Evolutionary conservation across 2,329 filamentous ascomycete genomes (phyloP).

Genomic region (Eurotiales sp.): DNA sequence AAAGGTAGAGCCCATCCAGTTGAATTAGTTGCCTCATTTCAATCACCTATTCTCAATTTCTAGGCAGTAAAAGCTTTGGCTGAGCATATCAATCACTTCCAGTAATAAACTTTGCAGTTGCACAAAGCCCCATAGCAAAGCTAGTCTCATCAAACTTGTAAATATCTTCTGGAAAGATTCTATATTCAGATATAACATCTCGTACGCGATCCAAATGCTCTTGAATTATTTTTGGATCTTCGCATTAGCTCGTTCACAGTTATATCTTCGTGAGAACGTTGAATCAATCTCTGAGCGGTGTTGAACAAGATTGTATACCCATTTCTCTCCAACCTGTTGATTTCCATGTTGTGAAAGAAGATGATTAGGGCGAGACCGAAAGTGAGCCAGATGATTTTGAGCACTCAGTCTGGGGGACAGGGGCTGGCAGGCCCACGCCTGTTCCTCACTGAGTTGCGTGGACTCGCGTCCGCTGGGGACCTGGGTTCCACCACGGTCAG

Average conservation of each 20-base stretch:
- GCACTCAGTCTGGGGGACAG: too few relatives aligned
- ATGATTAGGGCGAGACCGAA: too few relatives aligned
- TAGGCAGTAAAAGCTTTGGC: slow-evolving; percentile 10
- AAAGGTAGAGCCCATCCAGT: too few relatives aligned
- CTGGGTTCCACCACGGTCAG: too few relatives aligned
- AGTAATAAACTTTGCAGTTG: too few relatives aligned
- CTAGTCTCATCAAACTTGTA: not conserved
- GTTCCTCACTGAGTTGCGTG: too few relatives aligned
- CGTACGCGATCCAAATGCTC: not conserved
- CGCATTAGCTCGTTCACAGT: not conserved
- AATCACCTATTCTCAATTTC: slow-evolving; percentile 17
- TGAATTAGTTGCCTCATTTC: slow-evolving; percentile 14
- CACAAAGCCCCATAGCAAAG: not conserved
- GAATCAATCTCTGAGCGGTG: not conserved
- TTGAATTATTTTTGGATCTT: not conserved
- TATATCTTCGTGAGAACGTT: not conserved
- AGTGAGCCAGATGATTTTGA: too few relatives aligned
- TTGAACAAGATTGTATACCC: not conserved
- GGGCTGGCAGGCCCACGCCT: too few relatives aligned
- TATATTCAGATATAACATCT: not conserved
- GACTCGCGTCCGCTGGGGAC: too few relatives aligned
- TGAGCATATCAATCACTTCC: not conserved
- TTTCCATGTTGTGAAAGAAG: too few relatives aligned
- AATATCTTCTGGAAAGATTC: not conserved
- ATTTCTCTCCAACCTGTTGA: too few relatives aligned